Base-by-base conservation (phyloP, 192 early-diverging fungal genomes). In the Thamnidium elegans region DNA sequence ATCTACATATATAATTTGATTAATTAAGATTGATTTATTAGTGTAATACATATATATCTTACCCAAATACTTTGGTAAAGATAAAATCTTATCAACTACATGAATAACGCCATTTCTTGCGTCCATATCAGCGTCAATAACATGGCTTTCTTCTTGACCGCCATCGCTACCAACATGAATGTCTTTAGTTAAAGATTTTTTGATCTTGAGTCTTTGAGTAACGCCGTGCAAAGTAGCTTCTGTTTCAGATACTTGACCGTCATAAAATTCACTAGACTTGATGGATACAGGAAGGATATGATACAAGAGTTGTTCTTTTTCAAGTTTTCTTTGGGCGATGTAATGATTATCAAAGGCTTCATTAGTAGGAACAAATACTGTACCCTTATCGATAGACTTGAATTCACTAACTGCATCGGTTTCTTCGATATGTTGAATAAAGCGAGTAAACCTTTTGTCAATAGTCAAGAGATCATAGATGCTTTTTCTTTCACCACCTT, bases 31-130 rank as follows among this genome's bases (percentile, higher is more conserved):
- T 39, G 36, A 39, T 39, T 3, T 3, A 39, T 3, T 3, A 4
- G 39, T 45, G 53, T 3, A 62, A 21, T 21, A 23, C 21, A 34
- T 26, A 26, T 26, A 26, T 26, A 26, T 21, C 58, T 58, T 64
- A 74, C 80, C 71, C 15, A 81, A 17, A 30, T 70, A 63, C 0
- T 10, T 50, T 17, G 79, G 73, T 32, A 76, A 72, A 7, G 30
- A 19, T 21, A 81, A 47, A 10, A 81, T 11, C 0, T 68, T 62
- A 51, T 74, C 67, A 9, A 82, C 50, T 8, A 74, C 66, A 60
- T 85, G 83, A 21, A 85, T 65, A 3, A 85, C 71, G 21, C 81
- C 83, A 46, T 76, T 81, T n/a, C 75, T 68, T 3, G 75, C 77
- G 26, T 72, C 45, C 50, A 70, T 65, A 66, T 81, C 75, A 23